These are phyloP conservation scores for Yarrowia deformans DNA, from an alignment of 805 yeast species.

Conservation along the genomic window DNA sequence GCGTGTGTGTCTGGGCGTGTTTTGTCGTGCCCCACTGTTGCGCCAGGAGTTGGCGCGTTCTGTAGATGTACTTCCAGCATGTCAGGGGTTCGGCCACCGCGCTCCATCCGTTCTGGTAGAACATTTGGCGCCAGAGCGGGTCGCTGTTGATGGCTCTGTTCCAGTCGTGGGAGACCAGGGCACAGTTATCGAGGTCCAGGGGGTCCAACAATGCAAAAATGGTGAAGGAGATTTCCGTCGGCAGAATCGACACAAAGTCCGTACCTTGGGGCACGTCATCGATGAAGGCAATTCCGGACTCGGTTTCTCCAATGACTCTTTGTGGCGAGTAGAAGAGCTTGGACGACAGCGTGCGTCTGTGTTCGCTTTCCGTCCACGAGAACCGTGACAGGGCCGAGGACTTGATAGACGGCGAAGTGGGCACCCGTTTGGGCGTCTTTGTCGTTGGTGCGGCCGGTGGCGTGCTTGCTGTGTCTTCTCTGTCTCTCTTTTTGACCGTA, in stretches of 20 bases:
- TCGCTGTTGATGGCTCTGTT: slow-evolving; percentile 40
- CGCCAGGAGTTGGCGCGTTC: slow-evolving; percentile 45
- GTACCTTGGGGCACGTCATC: slow-evolving; percentile 38
- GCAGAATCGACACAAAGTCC: slow-evolving; percentile 42
- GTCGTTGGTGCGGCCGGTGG: not conserved
- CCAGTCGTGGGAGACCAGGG: slow-evolving; percentile 45
- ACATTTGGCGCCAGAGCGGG: slow-evolving; percentile 45
- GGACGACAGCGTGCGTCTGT: slow-evolving; percentile 29
- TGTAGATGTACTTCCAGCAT: slow-evolving; percentile 46
- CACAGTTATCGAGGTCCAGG: slow-evolving; percentile 41
- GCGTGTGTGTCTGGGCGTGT: slow-evolving; percentile 41
- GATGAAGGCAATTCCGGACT: slow-evolving; percentile 44
- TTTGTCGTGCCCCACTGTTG: slow-evolving; percentile 47
- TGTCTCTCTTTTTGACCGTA: slow-evolving; percentile 6
- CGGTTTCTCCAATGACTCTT: slow-evolving; percentile 42
- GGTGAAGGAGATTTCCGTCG: slow-evolving; percentile 42
- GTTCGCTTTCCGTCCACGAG: slow-evolving; percentile 23
- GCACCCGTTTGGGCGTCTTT: slow-evolving; percentile 17
- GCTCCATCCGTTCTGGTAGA: slow-evolving; percentile 41
- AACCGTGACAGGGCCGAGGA: slow-evolving; percentile 16
- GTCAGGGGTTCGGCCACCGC: slow-evolving; percentile 41
- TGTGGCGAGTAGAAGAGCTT: slow-evolving; percentile 29
- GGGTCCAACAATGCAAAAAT: slow-evolving; percentile 43
- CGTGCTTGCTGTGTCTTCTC: not conserved
- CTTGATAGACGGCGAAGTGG: slow-evolving; percentile 16